Base-by-base conservation (phyloP, 768 basidiomycete genomes). In the Trametes maxima region DNA sequence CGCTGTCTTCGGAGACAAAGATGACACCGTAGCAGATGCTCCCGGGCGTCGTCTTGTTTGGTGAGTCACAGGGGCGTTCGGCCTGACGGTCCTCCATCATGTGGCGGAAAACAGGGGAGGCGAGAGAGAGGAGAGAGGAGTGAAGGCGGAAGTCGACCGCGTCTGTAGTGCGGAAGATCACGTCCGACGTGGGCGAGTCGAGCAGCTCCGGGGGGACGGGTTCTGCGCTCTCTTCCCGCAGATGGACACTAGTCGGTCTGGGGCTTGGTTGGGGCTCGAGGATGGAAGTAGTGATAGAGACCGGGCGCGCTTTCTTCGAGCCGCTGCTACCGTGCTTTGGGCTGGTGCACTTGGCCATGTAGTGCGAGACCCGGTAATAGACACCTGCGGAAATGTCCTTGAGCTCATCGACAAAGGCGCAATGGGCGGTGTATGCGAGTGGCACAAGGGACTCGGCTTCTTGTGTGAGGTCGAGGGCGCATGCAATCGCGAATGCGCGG, bases 71-170 rank as follows among this genome's bases (percentile, higher is more conserved):
- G 2, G 43, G 10, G 3, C 51, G 43, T 14, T 47, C 16, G 7
- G 70, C 47, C 28, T 74, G 70, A 1, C 72, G 70, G 8, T 72
- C 54, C 16, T 37, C 49, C 14, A 76, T 57, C 68, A 76, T 69
- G 36, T 68, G 67, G 17, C 46, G 50, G 55, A 75, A 74, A 11
- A 76, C 54, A 3, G 68, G 66, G 0, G 75, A 76, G 0, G 74
- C 71, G 10, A 69, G 63, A 25, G 69, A 57, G 2, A 63, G 53
- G 25, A 63, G 39, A 0, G 54, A 42, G 3, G 53, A 39, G 43
- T 63, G 62, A 6, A 63, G 44, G 35, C 47, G 57, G 46, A 63
- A 59, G 45, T 63, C 49, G 39, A 59, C 46, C 1, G 42, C 36
- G 48, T 63, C 62, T 5, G 53, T 43, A 0, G 62, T 49, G 11